A percentile compares a stretch with the other conserved stretches of the same genome.
phyloP scores from a whole-genome alignment of 345 rosid genomes.

The Aegle marmelos region DNA sequence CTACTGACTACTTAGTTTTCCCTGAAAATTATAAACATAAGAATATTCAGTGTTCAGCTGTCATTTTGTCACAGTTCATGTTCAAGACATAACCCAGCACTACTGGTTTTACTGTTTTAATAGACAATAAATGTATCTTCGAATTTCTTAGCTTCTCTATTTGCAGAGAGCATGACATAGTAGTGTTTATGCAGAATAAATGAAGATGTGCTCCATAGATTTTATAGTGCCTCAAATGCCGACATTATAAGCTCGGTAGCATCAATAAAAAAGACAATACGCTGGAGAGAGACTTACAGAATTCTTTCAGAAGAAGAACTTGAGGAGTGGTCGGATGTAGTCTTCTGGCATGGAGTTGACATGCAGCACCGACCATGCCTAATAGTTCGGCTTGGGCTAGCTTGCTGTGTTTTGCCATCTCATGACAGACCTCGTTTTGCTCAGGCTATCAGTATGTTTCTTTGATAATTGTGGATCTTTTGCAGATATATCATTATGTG shows the following conservation, averaged over 20 bases:
- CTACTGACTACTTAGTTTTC: neutral
- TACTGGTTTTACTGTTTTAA: neutral
- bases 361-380: slow-evolving; percentile 76
- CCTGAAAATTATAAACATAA: neutral
- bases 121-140: slow-evolving; percentile 17
- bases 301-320: slow-evolving; percentile 81
- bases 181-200: slow-evolving; percentile 66
- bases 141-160: slow-evolving; percentile 17
- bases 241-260: slow-evolving; percentile 60
- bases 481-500: neutral
- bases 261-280: slow-evolving; percentile 83
- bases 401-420: slow-evolving; percentile 60
- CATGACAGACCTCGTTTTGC: slow-evolving; percentile 77
- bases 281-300: slow-evolving; percentile 84
- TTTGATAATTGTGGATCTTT: neutral
- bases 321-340: slow-evolving; percentile 69
- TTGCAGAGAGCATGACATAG: slow-evolving; percentile 34
- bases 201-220: slow-evolving; percentile 74
- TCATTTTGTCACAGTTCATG: neutral
- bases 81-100: neutral
- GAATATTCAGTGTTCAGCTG: neutral
- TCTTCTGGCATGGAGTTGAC: slow-evolving; percentile 97
- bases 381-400: slow-evolving; percentile 81
- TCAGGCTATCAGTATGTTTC: slow-evolving; percentile 84
- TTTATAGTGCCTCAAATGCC: slow-evolving; percentile 73